These are phyloP conservation scores for Saccharomycopsis javanensis DNA, from an alignment of 805 yeast genomes.

Conservation along the genomic window DNA sequence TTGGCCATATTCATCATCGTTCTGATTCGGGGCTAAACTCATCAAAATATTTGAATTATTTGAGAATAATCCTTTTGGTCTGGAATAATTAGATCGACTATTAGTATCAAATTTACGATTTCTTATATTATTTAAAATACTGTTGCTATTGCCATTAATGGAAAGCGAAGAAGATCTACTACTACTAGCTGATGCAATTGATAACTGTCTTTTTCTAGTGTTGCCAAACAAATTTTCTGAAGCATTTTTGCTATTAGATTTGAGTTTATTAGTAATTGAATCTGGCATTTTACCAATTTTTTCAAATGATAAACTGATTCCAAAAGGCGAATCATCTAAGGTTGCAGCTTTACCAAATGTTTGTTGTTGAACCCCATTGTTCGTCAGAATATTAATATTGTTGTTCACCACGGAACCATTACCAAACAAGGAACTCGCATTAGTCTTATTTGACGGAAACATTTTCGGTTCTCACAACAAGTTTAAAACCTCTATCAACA, in stretches of 20 bases:
- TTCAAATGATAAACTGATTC: conserved; percentile 8
- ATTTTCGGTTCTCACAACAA: not conserved
- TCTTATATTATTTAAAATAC: conserved; percentile 13
- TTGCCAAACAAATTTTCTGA: not conserved
- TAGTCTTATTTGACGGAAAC: not conserved
- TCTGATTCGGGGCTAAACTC: conserved; percentile 11
- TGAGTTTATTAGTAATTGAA: conserved; percentile 6
- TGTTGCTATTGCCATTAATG: not conserved
- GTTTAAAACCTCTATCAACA: not conserved
- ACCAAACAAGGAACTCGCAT: conserved; percentile 2
- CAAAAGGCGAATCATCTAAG: conserved; percentile 19
- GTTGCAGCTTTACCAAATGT: conserved; percentile 12
- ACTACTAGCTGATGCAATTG: not conserved
- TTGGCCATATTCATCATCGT: conserved; percentile 1
- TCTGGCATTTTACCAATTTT: conserved; percentile 17
- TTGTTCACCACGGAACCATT: not conserved
- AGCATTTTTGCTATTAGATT: not conserved
- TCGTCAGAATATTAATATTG: not conserved
- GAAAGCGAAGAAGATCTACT: not conserved
- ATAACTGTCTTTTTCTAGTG: not conserved
- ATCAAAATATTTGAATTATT: not conserved
- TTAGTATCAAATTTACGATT: conserved; percentile 3
- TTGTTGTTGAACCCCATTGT: not conserved
- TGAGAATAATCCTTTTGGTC: not conserved
- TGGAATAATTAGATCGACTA: not conserved